Base-by-base conservation (phyloP, 1,284 basidiomycete species). In the Tetrapyrgos nigripes region DNA sequence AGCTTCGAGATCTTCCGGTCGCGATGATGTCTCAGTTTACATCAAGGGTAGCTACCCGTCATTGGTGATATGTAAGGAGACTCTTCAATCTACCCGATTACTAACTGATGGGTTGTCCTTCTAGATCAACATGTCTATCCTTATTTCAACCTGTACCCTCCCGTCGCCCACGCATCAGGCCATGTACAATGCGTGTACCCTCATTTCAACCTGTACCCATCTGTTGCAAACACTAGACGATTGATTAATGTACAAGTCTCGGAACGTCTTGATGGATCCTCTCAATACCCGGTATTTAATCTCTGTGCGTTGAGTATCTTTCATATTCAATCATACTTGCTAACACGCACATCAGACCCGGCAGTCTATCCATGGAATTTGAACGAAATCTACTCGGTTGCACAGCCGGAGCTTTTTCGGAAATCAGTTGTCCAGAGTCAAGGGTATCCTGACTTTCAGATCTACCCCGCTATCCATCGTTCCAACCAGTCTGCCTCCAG, bases 151-250 rank as follows among this genome's bases (percentile, higher is more conserved):
- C 37, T 17, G 17, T 17, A 17, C 4, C 19, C 13, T 40, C 37
- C 37, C 19, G 6, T n/a, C 5, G 37, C 19, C 8, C 37, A 40
- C 13, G 5, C 37, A 17, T 40, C 6, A 11, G 8, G 37, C 17
- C 37, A n/a, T n/a, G 19, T 5, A 40, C 8, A 40, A 40, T 17
- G 37, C 8, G 37, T 40, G 4, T 40, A 40, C 17, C 37, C 82
- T 53, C 62, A 74, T 66, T 75, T 83, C 40, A 76, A 82, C 33
- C 64, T 83, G 31, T 83, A 83, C 51, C 80, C 82, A n/a, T n/a
- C n/a, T n/a, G n/a, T n/a, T n/a, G n/a, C n/a, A n/a, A n/a, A n/a
- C n/a, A n/a, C n/a, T n/a, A n/a, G n/a, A n/a, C n/a, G n/a, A n/a
- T n/a, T n/a, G n/a, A n/a, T n/a, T n/a, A n/a, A n/a, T n/a, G n/a